A percentile compares a stretch with the other conserved stretches of the same genome.
phyloP scores from a whole-genome alignment of 495 filamentous ascomycete genomes.

The Aspergillus ellipticus region DNA sequence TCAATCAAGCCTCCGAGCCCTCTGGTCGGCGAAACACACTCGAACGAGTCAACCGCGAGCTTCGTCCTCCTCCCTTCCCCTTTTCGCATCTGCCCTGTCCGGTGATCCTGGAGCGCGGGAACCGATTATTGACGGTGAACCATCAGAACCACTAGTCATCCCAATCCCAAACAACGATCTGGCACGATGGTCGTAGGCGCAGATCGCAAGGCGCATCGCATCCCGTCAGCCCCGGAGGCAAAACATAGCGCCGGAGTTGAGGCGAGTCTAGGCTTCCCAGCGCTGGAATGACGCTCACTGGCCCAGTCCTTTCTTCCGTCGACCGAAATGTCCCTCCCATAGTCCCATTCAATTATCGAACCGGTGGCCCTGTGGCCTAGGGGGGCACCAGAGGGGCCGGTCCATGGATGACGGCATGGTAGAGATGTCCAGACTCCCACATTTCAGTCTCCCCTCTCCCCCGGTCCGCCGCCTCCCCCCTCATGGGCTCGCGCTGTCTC shows the following conservation, averaged over 20 bases:
- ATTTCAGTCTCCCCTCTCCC: no score
- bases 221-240: slow-evolving; percentile 12
- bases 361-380: no score
- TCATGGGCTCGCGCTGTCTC: no score
- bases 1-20: background rate
- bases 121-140: background rate
- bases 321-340: background rate
- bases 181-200: background rate
- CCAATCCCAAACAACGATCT: background rate
- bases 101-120: background rate
- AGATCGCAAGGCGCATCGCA: slow-evolving; percentile 6
- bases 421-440: no score
- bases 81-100: background rate
- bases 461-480: no score
- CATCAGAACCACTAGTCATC: background rate
- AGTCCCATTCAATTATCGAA: no score
- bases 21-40: background rate
- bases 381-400: no score
- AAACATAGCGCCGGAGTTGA: slow-evolving; percentile 7
- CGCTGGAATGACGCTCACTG: background rate
- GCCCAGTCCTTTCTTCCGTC: background rate
- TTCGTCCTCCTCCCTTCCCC: background rate
- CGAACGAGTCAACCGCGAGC: background rate
- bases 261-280: background rate
- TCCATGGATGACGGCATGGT: no score